Evolutionary conservation across 73 alveolate species (phyloP), one percentile per base, ranked within the genome.

Genomic region (Paramecium sexaurelia): DNA sequence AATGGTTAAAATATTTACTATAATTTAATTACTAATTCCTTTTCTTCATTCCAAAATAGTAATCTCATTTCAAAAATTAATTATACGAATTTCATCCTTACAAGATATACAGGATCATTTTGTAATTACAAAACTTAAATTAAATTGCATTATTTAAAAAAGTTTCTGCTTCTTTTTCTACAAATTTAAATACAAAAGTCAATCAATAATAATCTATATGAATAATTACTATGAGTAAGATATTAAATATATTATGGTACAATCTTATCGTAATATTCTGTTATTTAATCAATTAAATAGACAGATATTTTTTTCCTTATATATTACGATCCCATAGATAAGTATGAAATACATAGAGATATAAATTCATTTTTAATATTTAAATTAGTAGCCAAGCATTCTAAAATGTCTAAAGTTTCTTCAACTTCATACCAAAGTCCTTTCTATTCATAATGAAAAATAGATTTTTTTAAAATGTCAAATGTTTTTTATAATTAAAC

Each of bases 1-100:
- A 71, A 37, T 20, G 7, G 19, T 71, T 29, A 24, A 27, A 71
- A 40, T 7, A 9, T 20, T 35, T 71, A n/a, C 35, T 32, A 8
- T 15, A 71, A 32, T 71, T 37, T 71, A 71, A 71, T 36, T 13
- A 71, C 55, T 13, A 71, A 20, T 2, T 78, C 90, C n/a, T 78
- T 78, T 78, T 78, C 90, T 26, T 78, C 90, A 78, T 78, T 78
- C 90, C 90, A 78, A 9, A 78, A 78, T 7, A 78, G 36, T 13
- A 78, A 7, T 43, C 71, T 78, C 43, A 78, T 78, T 41, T 78
- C 75, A 78, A 20, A 78, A 43, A 78, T 78, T 22, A 78, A 45
- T 43, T 78, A 20, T 17, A 40, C 75, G 9, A 78, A 19, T 11
- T 78, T 78, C 27, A 41, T 11, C 41, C 90, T 78, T 3, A 78